Conservation (phyloP, 441 rosid species). For the Biscutella auriculata region DNA sequence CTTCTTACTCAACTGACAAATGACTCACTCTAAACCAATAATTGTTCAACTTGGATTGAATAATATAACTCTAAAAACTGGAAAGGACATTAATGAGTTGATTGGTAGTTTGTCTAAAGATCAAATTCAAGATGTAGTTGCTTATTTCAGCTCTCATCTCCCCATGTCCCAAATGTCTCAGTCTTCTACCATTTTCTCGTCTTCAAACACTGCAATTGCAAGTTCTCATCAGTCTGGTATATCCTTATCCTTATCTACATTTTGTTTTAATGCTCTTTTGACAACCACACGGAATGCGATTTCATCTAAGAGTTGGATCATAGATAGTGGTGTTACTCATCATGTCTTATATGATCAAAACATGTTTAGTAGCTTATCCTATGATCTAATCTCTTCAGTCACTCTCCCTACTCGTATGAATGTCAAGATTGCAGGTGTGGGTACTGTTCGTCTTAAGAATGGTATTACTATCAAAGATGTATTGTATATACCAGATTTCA, state of each 20-base stretch:
- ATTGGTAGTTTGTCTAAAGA: too few relatives aligned
- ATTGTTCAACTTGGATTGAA: too few relatives aligned
- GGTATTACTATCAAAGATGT: not conserved
- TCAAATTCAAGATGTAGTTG: not conserved
- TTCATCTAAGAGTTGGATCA: too few relatives aligned
- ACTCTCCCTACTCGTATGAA: not conserved
- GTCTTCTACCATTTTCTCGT: too few relatives aligned
- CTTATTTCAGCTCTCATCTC: too few relatives aligned
- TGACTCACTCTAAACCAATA: too few relatives aligned
- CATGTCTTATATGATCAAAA: not conserved
- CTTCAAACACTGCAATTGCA: too few relatives aligned
- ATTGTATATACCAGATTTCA: not conserved
- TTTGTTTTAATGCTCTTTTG: not conserved
- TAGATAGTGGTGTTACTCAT: not conserved
- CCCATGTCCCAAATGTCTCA: too few relatives aligned
- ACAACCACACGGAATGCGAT: too few relatives aligned
- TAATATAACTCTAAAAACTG: too few relatives aligned
- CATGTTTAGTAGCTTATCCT: not conserved
- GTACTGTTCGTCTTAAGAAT: rapidly evolving
- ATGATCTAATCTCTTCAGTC: not conserved
- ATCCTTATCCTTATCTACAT: not conserved
- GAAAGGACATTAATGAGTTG: too few relatives aligned
- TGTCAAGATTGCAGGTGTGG: not conserved
- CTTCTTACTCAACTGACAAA: too few relatives aligned
- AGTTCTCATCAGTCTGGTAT: not conserved